A percentile compares a stretch with the other conserved stretches of the same genome.
These are phyloP conservation scores for Salix koriyanagi DNA, from an alignment of 345 rosid species.

Conservation along the genomic window DNA sequence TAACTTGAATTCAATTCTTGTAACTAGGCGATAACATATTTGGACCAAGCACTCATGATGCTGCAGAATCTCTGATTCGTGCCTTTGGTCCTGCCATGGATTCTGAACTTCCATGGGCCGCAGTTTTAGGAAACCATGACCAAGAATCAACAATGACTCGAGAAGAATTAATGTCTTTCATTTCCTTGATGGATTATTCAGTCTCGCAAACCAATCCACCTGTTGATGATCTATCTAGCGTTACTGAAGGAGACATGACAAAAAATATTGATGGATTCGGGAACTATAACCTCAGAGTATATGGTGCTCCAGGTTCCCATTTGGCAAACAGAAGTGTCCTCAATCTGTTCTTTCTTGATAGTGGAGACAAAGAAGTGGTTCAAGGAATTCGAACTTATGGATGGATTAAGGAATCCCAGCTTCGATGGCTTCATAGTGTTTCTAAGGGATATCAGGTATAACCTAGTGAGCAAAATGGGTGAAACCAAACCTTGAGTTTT, in stretches of 20 bases:
- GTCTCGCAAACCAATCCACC: slow-evolving; percentile 63
- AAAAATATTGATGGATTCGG: slow-evolving; percentile 71
- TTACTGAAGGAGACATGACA: slow-evolving; percentile 11
- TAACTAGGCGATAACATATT: slow-evolving; percentile 86
- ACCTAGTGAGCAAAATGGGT: not conserved
- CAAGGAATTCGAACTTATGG: slow-evolving; percentile 73
- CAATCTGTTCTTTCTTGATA: slow-evolving; percentile 81
- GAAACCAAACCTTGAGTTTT: not conserved
- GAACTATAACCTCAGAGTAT: slow-evolving; percentile 53
- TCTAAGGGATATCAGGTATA: slow-evolving; percentile 48
- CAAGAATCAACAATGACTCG: slow-evolving; percentile 85
- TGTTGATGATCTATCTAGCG: slow-evolving; percentile 21
- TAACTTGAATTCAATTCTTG: slow-evolving; percentile 20
- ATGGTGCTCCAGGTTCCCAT: slow-evolving; percentile 76
- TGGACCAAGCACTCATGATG: slow-evolving; percentile 73
- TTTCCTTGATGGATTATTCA: slow-evolving; percentile 85
- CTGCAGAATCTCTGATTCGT: slow-evolving; percentile 74
- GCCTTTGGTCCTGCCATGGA: slow-evolving; percentile 74
- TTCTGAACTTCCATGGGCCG: slow-evolving; percentile 85
- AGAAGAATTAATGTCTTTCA: slow-evolving; percentile 73
- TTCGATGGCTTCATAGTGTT: slow-evolving; percentile 58
- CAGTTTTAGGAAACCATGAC: slow-evolving; percentile 88
- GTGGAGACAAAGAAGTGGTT: slow-evolving; percentile 67
- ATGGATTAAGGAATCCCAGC: slow-evolving; percentile 87
- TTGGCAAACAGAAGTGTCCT: slow-evolving; percentile 67